These are phyloP conservation scores for Schwanniomyces vanrijiae DNA, from an alignment of 805 yeast species.

Conservation along the genomic window DNA sequence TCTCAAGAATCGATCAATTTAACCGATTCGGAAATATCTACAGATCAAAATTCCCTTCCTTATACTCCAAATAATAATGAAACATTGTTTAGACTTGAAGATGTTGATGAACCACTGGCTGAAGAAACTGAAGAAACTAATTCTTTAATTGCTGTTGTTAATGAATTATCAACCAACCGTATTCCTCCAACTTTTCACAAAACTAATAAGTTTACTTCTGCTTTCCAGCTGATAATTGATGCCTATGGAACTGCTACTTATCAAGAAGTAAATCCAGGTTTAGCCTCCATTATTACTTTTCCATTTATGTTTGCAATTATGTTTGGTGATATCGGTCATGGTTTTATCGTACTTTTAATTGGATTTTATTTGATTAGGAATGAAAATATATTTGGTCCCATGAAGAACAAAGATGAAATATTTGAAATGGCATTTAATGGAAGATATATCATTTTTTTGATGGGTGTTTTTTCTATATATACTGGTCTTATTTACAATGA, in stretches of 20 bases:
- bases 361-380: slow-evolving; percentile 55
- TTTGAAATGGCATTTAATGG: slow-evolving; percentile 77
- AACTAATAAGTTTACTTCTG: slow-evolving; percentile 66
- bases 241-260: slow-evolving; percentile 79
- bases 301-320: slow-evolving; percentile 83
- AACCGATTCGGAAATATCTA: slow-evolving; percentile 7
- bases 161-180: slow-evolving; percentile 61
- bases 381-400: slow-evolving; percentile 50
- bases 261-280: slow-evolving; percentile 73
- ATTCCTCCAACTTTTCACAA: slow-evolving; percentile 73
- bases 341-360: slow-evolving; percentile 58
- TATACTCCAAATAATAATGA: slow-evolving; percentile 5
- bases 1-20: slow-evolving; percentile 17
- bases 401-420: slow-evolving; percentile 67
- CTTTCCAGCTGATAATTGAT: slow-evolving; percentile 69
- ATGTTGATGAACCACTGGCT: slow-evolving; percentile 12
- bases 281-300: slow-evolving; percentile 72
- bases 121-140: slow-evolving; percentile 17
- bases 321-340: slow-evolving; percentile 85
- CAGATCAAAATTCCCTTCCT: slow-evolving; percentile 3
- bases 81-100: slow-evolving; percentile 23
- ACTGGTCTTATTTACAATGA: slow-evolving; percentile 76
- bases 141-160: slow-evolving; percentile 44
- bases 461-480: slow-evolving; percentile 74
- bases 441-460: slow-evolving; percentile 63